These are phyloP conservation scores for Cynara cardunculus DNA, from an alignment of 129 eudicot genomes.

Conservation along the genomic window DNA sequence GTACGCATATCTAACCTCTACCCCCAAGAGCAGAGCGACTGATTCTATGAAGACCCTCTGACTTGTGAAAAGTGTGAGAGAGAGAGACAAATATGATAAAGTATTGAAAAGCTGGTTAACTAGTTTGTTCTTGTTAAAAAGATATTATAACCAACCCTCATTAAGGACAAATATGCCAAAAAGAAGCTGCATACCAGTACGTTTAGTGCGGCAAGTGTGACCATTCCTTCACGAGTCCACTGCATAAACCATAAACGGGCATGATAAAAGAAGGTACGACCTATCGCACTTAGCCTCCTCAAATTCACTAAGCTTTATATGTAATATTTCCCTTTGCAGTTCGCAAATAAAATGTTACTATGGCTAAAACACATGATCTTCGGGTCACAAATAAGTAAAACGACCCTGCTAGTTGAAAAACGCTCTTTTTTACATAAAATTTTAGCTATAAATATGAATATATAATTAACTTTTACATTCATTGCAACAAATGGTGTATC, in stretches of 20 bases:
- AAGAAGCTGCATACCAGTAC: constrained; percentile 66
- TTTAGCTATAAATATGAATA: background rate
- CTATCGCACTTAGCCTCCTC: background rate
- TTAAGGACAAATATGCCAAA: background rate
- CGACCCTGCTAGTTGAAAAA: background rate
- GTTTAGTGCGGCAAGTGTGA: constrained; percentile 91
- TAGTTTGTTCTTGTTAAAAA: background rate
- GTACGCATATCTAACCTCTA: too few relatives aligned
- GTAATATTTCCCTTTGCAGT: background rate
- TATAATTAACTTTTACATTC: background rate
- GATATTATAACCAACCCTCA: background rate
- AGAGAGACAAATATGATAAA: too few relatives aligned
- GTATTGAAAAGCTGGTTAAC: background rate
- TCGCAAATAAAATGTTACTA: background rate
- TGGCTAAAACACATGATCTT: background rate
- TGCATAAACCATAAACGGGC: constrained; percentile 32
- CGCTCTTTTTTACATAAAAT: background rate
- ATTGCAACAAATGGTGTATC: background rate
- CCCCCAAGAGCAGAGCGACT: too few relatives aligned
- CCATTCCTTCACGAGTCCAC: constrained; percentile 99
- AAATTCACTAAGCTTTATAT: background rate
- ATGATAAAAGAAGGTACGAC: background rate
- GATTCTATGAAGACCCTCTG: too few relatives aligned
- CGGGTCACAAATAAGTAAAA: background rate
- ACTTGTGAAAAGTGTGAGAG: too few relatives aligned